Evolutionary conservation across 352 stramenopile species (phyloP).

Genomic region (Albugo laibachii): DNA sequence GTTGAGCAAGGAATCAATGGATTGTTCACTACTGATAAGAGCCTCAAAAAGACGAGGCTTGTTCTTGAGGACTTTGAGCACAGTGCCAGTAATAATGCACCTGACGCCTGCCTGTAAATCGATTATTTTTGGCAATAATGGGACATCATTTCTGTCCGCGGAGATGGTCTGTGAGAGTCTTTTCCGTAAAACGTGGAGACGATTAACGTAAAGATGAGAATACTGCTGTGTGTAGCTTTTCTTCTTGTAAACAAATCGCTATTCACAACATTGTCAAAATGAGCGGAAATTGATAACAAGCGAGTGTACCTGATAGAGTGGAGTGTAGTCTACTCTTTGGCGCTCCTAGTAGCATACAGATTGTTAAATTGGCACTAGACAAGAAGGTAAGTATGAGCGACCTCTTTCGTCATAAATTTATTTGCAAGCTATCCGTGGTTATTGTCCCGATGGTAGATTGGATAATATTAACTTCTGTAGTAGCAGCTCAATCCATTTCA

Average conservation of each 20-base stretch:
- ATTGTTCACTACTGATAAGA: conserved; percentile 29
- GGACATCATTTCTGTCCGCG: conserved; percentile 9
- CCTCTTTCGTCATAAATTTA: no score
- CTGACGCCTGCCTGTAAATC: conserved; percentile 37
- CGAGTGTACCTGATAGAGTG: no score
- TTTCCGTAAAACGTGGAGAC: conserved; percentile 46
- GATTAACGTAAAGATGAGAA: conserved; percentile 80
- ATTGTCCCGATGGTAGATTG: no score
- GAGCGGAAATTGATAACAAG: no score
- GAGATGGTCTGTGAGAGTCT: conserved; percentile 21
- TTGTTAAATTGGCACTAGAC: no score
- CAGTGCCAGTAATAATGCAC: conserved; percentile 59
- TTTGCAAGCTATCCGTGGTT: no score
- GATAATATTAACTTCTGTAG: no score
- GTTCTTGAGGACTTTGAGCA: conserved; percentile 56
- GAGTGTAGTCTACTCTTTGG: no score
- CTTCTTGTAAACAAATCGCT: conserved; percentile 71
- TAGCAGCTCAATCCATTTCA: no score
- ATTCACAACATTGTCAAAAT: not conserved
- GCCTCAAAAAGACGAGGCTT: conserved; percentile 74
- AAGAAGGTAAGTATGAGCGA: no score
- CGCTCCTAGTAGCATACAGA: no score
- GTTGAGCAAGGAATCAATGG: conserved; percentile 2
- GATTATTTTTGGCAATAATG: conserved; percentile 53
- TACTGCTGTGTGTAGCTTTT: conserved; percentile 79